A percentile compares a stretch with the other conserved stretches of the same genome.
phyloP scores from a whole-genome alignment of 1,284 basidiomycete species.

The Heterobasidion occidentale region DNA sequence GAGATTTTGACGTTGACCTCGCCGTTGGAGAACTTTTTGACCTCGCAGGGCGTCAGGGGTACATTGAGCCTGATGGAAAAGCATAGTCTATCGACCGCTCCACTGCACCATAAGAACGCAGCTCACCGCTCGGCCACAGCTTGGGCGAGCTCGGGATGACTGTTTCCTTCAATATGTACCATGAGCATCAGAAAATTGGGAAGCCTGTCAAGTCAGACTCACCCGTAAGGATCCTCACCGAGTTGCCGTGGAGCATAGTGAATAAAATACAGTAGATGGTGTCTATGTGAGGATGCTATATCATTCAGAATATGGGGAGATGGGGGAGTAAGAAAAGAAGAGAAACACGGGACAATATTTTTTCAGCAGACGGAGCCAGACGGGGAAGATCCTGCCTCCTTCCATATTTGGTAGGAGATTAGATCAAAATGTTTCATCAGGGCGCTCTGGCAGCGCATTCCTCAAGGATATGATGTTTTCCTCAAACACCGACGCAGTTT shows the following conservation, averaged over 20 bases:
- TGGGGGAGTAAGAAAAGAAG: background rate
- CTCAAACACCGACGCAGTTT: too few relatives aligned
- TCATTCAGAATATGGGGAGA: background rate
- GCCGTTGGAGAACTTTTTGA: conserved; percentile 94
- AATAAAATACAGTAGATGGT: conserved; percentile 3
- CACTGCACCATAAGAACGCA: conserved; percentile 39
- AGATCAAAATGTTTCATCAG: too few relatives aligned
- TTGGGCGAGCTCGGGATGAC: conserved; percentile 94
- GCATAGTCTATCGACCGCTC: conserved; percentile 19
- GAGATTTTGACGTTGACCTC: conserved; percentile 91
- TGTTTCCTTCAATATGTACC: conserved; percentile 67
- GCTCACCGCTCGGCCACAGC: conserved; percentile 93
- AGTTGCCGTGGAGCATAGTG: conserved; percentile 83
- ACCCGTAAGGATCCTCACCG: conserved; percentile 91
- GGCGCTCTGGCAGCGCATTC: too few relatives aligned
- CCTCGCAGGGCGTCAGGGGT: conserved; percentile 82
- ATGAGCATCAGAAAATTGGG: conserved; percentile 9
- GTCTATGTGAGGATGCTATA: background rate
- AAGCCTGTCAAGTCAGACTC: conserved; percentile 21
- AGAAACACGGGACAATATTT: too few relatives aligned
- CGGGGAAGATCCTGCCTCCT: too few relatives aligned
- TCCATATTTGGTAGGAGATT: too few relatives aligned
- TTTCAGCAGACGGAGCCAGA: too few relatives aligned
- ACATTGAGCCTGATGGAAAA: conserved; percentile 77
- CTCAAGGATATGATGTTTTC: too few relatives aligned